Percentiles rank a stretch among this genome's conserved stretches.
Conservation (phyloP, 2,329 filamentous ascomycete species). For the Penicillium sp. region DNA sequence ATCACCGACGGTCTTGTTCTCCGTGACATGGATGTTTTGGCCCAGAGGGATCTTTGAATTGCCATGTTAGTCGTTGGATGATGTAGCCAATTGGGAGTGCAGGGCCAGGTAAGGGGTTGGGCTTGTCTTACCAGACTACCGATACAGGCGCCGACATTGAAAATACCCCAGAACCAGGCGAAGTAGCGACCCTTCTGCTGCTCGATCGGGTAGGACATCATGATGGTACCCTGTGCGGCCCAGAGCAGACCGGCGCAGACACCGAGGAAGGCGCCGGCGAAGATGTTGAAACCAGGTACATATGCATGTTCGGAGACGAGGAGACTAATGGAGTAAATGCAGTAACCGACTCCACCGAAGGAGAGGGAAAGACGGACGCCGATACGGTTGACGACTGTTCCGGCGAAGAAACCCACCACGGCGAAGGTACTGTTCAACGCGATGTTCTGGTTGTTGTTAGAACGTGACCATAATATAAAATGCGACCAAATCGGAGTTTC, state of each 20-base stretch:
- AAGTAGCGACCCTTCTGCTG: slow-evolving; percentile 80
- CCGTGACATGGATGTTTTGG: slow-evolving; percentile 41
- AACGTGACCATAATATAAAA: background rate
- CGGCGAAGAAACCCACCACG: slow-evolving; percentile 61
- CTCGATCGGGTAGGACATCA: slow-evolving; percentile 80
- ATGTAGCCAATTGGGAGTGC: background rate
- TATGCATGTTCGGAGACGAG: slow-evolving; percentile 46
- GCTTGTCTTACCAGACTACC: slow-evolving; percentile 60
- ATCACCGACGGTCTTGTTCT: slow-evolving; percentile 50
- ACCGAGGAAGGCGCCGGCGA: slow-evolving; percentile 50
- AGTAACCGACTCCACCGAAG: slow-evolving; percentile 47
- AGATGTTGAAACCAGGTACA: slow-evolving; percentile 49
- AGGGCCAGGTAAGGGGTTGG: background rate
- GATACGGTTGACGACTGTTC: slow-evolving; percentile 45
- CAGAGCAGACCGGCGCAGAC: slow-evolving; percentile 50
- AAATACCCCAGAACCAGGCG: slow-evolving; percentile 89
- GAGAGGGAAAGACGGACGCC: slow-evolving; percentile 43
- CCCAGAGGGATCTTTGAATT: slow-evolving; percentile 40
- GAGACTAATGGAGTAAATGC: slow-evolving; percentile 41
- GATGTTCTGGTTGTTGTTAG: slow-evolving; percentile 46
- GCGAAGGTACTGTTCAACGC: slow-evolving; percentile 71
- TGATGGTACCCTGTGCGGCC: slow-evolving; percentile 50
- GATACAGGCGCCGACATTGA: slow-evolving; percentile 85
- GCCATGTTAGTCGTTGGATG: background rate
- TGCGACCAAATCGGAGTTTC: background rate